phyloP scores from a whole-genome alignment of 805 yeast species.

The Barnettozyma sp. region DNA sequence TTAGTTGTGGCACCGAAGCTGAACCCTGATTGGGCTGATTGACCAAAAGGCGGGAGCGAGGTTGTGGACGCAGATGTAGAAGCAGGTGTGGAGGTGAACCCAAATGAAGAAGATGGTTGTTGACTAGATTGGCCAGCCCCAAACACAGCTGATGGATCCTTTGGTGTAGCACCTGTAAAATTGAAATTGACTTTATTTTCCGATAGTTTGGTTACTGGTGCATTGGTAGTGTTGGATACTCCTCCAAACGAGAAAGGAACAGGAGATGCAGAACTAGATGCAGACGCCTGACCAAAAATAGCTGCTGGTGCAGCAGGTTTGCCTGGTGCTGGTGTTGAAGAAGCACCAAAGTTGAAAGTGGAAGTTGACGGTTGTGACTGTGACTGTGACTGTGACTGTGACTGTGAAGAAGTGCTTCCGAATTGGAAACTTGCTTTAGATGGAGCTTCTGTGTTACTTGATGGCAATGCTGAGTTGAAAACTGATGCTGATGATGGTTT shows the following conservation, averaged over 20 bases:
- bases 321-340: conserved; percentile 1
- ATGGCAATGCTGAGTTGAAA: too few relatives aligned
- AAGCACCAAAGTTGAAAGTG: conserved; percentile 4
- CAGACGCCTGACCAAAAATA: not conserved
- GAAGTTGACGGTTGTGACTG: too few relatives aligned
- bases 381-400: too few relatives aligned
- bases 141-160: conserved; percentile 10
- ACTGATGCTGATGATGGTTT: too few relatives aligned
- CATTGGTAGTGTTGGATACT: not conserved
- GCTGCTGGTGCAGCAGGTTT: conserved; percentile 1
- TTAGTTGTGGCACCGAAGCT: conserved; percentile 13
- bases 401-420: conserved; percentile 1
- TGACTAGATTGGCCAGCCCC: conserved; percentile 6
- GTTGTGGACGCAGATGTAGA: conserved; percentile 14
- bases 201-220: conserved; percentile 2
- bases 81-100: conserved; percentile 17
- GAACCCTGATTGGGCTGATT: conserved; percentile 13
- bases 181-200: conserved; percentile 10
- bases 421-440: conserved; percentile 4
- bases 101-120: conserved; percentile 15
- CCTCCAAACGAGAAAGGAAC: conserved; percentile 7
- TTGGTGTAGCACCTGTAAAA: conserved; percentile 15
- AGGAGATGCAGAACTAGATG: conserved; percentile 7
- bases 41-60: conserved; percentile 14
- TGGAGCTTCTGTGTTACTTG: not conserved